phyloP scores from a whole-genome alignment of 805 yeast species.

The Candida jianshihensis region DNA sequence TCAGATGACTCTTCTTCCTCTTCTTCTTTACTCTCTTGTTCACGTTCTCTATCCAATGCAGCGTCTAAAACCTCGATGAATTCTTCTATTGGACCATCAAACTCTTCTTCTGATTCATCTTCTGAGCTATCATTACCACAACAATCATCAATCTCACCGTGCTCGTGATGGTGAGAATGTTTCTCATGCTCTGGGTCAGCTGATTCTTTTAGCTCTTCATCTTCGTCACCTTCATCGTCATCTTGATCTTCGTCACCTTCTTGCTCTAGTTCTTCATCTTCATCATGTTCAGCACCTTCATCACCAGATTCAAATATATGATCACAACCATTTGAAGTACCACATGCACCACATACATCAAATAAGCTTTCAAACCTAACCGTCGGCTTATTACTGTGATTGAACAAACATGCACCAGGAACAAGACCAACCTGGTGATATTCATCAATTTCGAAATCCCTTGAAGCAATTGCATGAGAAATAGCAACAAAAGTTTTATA shows the following conservation, averaged over 20 bases:
- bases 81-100: conserved; percentile 22
- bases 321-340: conserved; percentile 34
- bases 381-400: conserved; percentile 57
- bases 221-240: conserved; percentile 9
- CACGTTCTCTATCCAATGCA: conserved; percentile 7
- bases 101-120: conserved; percentile 13
- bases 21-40: conserved; percentile 7
- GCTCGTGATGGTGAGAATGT: not conserved
- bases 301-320: conserved; percentile 12
- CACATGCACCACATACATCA: conserved; percentile 48
- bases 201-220: conserved; percentile 2
- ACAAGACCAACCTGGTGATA: conserved; percentile 72
- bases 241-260: conserved; percentile 6
- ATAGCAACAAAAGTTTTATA: conserved; percentile 48
- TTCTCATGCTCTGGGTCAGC: not conserved
- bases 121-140: conserved; percentile 11
- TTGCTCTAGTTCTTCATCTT: conserved; percentile 6
- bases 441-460: conserved; percentile 77
- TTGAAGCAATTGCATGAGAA: conserved; percentile 57
- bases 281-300: conserved; percentile 9
- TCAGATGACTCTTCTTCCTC: conserved; percentile 21
- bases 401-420: conserved; percentile 88
- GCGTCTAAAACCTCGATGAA: conserved; percentile 24
- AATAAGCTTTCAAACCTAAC: conserved; percentile 59
- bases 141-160: not conserved